These are phyloP conservation scores for Phaseolus coccineus DNA, from an alignment of 331 rosid genomes.

Conservation along the genomic window DNA sequence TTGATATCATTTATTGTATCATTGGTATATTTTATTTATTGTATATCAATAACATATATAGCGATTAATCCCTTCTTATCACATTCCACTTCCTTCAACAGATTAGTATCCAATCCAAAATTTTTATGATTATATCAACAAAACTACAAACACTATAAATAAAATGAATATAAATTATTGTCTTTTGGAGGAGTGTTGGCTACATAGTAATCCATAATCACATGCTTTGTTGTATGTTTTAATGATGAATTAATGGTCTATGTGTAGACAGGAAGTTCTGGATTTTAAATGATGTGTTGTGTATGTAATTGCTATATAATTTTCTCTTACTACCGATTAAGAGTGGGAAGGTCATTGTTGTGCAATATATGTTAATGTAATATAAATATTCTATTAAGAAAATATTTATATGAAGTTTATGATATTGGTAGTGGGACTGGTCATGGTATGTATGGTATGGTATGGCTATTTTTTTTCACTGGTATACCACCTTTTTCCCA, in stretches of 20 bases:
- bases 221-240: not conserved
- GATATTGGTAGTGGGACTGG: not conserved
- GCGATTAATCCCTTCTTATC: too few species aligned
- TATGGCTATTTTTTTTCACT: slow-evolving; percentile 2
- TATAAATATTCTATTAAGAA: slow-evolving; percentile 20
- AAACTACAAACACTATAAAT: too few species aligned
- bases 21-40: too few species aligned
- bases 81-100: too few species aligned
- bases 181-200: not conserved
- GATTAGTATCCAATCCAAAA: too few species aligned
- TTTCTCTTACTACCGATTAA: not conserved
- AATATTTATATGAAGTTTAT: slow-evolving; percentile 1
- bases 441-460: not conserved
- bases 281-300: not conserved
- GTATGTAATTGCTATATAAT: not conserved
- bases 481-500: not conserved
- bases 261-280: not conserved
- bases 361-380: not conserved
- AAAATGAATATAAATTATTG: not conserved
- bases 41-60: too few species aligned
- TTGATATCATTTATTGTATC: too few species aligned
- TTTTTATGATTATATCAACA: too few species aligned
- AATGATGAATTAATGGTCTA: not conserved
- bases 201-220: not conserved
- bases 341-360: not conserved